A percentile compares a stretch with the other conserved stretches of the same genome.
phyloP scores from a whole-genome alignment of 768 basidiomycete genomes.

The Boletus barrowsii region DNA sequence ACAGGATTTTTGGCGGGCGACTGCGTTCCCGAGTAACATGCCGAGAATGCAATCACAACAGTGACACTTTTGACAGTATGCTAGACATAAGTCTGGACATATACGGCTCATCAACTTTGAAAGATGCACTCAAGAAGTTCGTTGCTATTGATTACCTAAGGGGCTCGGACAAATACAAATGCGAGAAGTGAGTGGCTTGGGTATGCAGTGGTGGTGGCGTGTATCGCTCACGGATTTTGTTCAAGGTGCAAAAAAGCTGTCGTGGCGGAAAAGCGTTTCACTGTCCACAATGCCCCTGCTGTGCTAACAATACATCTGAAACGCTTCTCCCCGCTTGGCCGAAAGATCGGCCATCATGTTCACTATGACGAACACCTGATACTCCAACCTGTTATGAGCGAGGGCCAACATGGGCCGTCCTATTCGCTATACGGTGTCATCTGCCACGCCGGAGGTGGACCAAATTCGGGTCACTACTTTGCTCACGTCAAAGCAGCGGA shows the following conservation, averaged over 20 bases:
- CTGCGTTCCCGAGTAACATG: constrained; percentile 91
- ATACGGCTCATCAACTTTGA: constrained; percentile 54
- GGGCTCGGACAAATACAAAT: constrained; percentile 95
- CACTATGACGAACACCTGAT: constrained; percentile 75
- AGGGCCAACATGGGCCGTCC: constrained; percentile 66
- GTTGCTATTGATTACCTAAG: constrained; percentile 77
- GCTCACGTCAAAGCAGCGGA: constrained; percentile 72
- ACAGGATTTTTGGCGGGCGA: constrained; percentile 90
- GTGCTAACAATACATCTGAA: constrained; percentile 93
- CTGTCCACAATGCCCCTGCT: constrained; percentile 80
- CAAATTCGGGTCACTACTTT: constrained; percentile 95
- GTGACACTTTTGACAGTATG: constrained; percentile 95
- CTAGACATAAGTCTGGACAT: constrained; percentile 94
- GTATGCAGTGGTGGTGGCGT: background rate
- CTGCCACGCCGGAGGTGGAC: constrained; percentile 88
- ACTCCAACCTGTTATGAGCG: constrained; percentile 80
- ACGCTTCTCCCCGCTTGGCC: constrained; percentile 87
- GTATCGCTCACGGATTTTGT: constrained; percentile 7
- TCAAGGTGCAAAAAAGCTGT: constrained; percentile 89
- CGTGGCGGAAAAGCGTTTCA: constrained; percentile 86
- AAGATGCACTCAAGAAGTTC: constrained; percentile 76
- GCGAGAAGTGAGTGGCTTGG: constrained; percentile 80
- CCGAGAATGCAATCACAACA: constrained; percentile 74
- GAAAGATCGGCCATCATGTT: constrained; percentile 77
- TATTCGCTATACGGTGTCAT: constrained; percentile 92